Evolutionary conservation across 345 rosid species (phyloP).

Genomic region (Conringia planisiliqua): DNA sequence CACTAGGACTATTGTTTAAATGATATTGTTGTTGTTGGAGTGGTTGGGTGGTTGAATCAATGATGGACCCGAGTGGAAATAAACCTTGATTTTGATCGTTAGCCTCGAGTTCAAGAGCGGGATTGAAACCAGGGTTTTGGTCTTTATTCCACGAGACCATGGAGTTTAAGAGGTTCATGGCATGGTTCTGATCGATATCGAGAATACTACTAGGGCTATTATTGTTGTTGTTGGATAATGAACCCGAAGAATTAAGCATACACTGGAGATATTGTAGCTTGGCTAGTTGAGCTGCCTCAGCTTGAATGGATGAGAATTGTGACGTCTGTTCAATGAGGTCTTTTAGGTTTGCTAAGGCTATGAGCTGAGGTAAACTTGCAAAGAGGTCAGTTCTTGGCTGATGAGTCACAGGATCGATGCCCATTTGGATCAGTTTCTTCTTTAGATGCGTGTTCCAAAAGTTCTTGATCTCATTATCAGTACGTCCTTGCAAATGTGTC

Average conservation of each 20-base stretch:
- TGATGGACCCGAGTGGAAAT: constrained; percentile 12
- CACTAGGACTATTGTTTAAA: constrained; percentile 30
- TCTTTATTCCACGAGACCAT: constrained; percentile 36
- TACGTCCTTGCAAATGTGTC: constrained; percentile 62
- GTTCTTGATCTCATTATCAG: constrained; percentile 79
- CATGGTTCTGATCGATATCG: constrained; percentile 32
- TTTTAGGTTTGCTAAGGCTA: constrained; percentile 36
- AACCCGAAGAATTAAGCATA: constrained; percentile 22
- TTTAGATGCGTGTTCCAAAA: constrained; percentile 81
- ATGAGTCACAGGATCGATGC: constrained; percentile 79
- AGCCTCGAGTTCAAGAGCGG: constrained; percentile 2
- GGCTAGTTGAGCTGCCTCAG: constrained; percentile 36
- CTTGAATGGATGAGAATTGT: constrained; percentile 31
- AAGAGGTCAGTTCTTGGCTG: constrained; percentile 57
- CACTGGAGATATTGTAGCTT: constrained; percentile 35
- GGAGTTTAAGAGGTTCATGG: constrained; percentile 32
- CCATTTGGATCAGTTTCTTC: constrained; percentile 77
- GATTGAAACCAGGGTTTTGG: constrained; percentile 3
- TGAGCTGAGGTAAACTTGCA: constrained; percentile 39
- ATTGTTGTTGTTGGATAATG: constrained; percentile 20
- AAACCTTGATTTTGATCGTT: constrained; percentile 26
- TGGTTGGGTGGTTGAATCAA: constrained; percentile 31
- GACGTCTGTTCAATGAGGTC: constrained; percentile 34
- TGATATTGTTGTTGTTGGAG: constrained; percentile 30
- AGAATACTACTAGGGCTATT: constrained; percentile 28